These are phyloP conservation scores for Fistulinella cinereoalba DNA, from an alignment of 1,284 basidiomycete species.

Conservation along the genomic window DNA sequence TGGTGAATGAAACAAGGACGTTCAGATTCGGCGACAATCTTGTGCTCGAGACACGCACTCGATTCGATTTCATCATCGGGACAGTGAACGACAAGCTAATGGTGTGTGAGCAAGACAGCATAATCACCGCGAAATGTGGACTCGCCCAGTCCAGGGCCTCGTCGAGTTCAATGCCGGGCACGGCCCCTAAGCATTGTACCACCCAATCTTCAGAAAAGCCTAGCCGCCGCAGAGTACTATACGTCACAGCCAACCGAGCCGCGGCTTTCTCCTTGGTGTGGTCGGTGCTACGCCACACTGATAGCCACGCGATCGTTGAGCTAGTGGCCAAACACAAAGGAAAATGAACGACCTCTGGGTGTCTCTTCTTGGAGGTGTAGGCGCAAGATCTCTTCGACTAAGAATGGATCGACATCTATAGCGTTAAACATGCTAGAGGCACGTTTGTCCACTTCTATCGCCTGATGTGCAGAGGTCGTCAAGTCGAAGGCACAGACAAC, in stretches of 20 bases:
- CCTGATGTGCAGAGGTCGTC: constrained; percentile 41
- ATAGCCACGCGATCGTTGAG: no score
- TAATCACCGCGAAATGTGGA: constrained; percentile 1
- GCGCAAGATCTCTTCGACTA: constrained; percentile 61
- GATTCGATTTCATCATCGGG: constrained; percentile 59
- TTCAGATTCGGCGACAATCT: constrained; percentile 1
- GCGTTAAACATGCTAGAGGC: constrained; percentile 64
- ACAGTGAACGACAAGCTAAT: constrained; percentile 70
- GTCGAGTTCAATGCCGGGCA: constrained; percentile 75
- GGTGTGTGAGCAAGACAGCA: constrained; percentile 9
- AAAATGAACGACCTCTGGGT: constrained; percentile 10
- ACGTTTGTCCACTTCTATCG: constrained; percentile 82
- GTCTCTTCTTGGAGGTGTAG: constrained; percentile 42
- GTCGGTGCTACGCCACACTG: constrained; percentile 42
- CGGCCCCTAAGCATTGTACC: constrained; percentile 62
- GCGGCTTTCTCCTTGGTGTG: constrained; percentile 72
- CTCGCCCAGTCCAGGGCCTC: constrained; percentile 92
- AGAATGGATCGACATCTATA: constrained; percentile 60
- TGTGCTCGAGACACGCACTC: constrained; percentile 18
- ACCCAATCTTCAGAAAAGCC: constrained; percentile 76
- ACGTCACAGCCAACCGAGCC: constrained; percentile 72
- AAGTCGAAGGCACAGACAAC: constrained; percentile 1
- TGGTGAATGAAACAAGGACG: constrained; percentile 5
- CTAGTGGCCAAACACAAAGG: background rate
- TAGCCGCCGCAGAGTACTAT: constrained; percentile 80